These are phyloP conservation scores for Sporothrix variecibatus DNA, from an alignment of 2,329 filamentous ascomycete species.

Conservation along the genomic window DNA sequence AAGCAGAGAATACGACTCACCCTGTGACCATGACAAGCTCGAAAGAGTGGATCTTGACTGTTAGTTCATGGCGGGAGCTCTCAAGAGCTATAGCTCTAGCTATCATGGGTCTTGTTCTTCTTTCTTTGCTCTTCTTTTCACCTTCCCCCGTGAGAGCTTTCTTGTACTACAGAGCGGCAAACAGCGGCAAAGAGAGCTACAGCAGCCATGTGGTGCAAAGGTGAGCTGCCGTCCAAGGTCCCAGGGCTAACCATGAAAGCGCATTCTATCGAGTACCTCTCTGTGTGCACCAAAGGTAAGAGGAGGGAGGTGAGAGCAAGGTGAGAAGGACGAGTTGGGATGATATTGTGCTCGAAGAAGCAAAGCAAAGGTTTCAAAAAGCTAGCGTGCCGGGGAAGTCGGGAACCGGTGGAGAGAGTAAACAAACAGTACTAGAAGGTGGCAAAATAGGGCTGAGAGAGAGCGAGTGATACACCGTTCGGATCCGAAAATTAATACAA, in stretches of 20 bases:
- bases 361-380: neutral
- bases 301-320: neutral
- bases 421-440: neutral
- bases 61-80: neutral
- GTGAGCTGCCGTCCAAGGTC: neutral
- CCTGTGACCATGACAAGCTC: neutral
- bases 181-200: neutral
- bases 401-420: neutral
- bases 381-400: neutral
- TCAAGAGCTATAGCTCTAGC: neutral
- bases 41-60: neutral
- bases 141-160: neutral
- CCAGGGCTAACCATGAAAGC: neutral
- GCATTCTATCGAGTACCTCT: neutral
- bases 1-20: neutral
- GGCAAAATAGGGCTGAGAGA: neutral
- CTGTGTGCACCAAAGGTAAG: no score
- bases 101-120: neutral
- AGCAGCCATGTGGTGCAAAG: neutral
- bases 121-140: no score
- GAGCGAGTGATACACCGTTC: neutral
- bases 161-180: neutral
- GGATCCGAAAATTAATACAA: neutral
- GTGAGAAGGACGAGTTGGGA: neutral
- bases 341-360: neutral